Percentiles rank a stretch among this genome's conserved stretches.
Evolutionary conservation across 2,329 filamentous ascomycete species (phyloP).

Genomic region (Hymenoscyphus scutula): DNA sequence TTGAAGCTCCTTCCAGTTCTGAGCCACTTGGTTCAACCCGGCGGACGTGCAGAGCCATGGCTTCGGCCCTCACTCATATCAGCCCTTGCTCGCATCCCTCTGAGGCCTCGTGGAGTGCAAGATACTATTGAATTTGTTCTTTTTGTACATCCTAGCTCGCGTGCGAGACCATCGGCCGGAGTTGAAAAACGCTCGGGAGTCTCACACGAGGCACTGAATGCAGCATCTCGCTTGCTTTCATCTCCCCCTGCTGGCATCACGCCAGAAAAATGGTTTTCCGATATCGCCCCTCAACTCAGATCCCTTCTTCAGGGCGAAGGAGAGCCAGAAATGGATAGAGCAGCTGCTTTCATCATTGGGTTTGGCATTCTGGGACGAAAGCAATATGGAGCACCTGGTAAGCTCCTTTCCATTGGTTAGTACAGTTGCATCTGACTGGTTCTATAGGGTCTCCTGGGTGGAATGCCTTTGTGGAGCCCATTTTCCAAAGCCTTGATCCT

Average conservation of each 20-base stretch:
- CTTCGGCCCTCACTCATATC: conserved; percentile 56
- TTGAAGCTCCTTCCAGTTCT: conserved; percentile 59
- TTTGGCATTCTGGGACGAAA: conserved; percentile 66
- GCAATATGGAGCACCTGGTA: conserved; percentile 61
- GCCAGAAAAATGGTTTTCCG: conserved; percentile 58
- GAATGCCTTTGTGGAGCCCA: conserved; percentile 58
- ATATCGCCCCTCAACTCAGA: conserved; percentile 60
- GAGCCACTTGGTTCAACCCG: conserved; percentile 62
- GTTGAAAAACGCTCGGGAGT: conserved; percentile 56
- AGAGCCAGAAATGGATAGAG: conserved; percentile 56
- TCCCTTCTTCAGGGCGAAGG: conserved; percentile 59
- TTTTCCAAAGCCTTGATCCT: conserved; percentile 52
- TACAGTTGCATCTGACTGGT: conserved; percentile 20
- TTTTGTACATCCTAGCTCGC: conserved; percentile 55
- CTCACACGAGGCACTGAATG: conserved; percentile 64
- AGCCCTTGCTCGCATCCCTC: conserved; percentile 58
- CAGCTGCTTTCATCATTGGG: conserved; percentile 60
- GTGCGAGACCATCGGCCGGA: conserved; percentile 23
- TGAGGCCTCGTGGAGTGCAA: conserved; percentile 62
- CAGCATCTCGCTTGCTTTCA: conserved; percentile 61
- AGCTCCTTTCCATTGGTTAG: conserved; percentile 14
- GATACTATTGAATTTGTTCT: conserved; percentile 70
- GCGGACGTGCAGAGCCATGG: conserved; percentile 55
- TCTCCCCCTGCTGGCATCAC: conserved; percentile 54
- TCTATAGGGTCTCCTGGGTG: conserved; percentile 56